Percentiles rank a stretch among this genome's conserved stretches.
Conservation (phyloP, 78 protist species). For the Dictyostelium firmibasis region DNA sequence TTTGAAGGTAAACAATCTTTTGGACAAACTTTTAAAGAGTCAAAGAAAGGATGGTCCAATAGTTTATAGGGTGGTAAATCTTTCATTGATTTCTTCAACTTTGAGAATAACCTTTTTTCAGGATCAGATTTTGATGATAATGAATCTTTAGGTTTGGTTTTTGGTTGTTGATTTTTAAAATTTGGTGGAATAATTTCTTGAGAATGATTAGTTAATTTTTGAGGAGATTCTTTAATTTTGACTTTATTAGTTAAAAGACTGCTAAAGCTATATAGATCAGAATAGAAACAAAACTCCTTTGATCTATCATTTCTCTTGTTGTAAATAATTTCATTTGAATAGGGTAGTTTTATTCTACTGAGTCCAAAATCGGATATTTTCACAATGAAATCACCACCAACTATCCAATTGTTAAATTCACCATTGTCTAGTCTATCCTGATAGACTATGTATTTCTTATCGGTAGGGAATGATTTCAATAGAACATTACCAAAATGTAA, state of each 20-base stretch:
- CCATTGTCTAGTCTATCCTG: not conserved
- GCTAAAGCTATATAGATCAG: not conserved
- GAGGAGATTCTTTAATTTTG: not conserved
- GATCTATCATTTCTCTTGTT: conserved; percentile 12
- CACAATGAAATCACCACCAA: conserved; percentile 8
- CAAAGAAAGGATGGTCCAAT: conserved; percentile 43
- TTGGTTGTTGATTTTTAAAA: no score
- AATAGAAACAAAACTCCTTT: not conserved
- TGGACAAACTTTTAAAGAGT: conserved; percentile 4
- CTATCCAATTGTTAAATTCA: conserved; percentile 17
- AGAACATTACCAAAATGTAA: conserved; percentile 45
- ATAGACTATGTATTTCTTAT: conserved; percentile 31
- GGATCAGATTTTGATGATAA: not conserved
- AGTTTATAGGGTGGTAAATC: not conserved
- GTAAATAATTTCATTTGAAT: not conserved
- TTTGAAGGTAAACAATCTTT: not conserved
- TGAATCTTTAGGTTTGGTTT: not conserved
- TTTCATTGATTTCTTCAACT: conserved; percentile 1
- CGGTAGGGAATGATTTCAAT: conserved; percentile 10
- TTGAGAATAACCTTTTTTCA: not conserved
- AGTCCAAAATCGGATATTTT: conserved; percentile 42
- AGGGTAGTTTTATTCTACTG: not conserved
- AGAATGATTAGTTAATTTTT: not conserved
- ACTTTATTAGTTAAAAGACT: not conserved
- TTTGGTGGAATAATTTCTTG: no score